These are phyloP conservation scores for Paraphaeosphaeria sporulosa DNA, from an alignment of 2,329 filamentous ascomycete species.

Conservation along the genomic window DNA sequence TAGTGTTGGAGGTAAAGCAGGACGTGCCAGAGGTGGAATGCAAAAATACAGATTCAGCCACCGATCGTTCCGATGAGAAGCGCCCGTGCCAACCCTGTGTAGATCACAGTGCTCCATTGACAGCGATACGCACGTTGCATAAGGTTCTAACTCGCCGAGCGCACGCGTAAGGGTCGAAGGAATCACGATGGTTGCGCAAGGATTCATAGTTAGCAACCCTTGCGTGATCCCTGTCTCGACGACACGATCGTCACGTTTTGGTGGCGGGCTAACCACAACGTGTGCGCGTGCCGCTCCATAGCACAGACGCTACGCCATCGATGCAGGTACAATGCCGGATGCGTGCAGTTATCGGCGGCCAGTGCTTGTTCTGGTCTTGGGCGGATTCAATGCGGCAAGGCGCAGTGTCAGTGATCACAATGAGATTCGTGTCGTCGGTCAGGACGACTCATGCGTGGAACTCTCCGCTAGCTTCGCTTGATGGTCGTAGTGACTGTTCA, in stretches of 20 bases:
- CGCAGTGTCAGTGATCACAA: not conserved
- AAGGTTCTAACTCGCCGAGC: not conserved
- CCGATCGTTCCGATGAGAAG: not conserved
- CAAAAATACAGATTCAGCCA: not conserved
- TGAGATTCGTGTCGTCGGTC: not conserved
- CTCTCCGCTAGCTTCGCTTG: constrained; percentile 1
- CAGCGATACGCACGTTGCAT: not conserved
- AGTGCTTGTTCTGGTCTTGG: not conserved
- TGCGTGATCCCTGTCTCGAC: not conserved
- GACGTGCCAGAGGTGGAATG: constrained; percentile 4
- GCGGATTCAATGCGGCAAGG: not conserved
- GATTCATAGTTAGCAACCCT: not conserved
- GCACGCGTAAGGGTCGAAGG: not conserved
- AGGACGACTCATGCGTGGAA: not conserved
- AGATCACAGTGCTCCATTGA: not conserved
- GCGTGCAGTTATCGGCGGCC: not conserved
- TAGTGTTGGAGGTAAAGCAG: not conserved
- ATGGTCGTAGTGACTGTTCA: not conserved
- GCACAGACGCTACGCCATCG: not conserved
- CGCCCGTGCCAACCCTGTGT: constrained; percentile 9
- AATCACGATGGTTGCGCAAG: not conserved
- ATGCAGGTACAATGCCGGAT: constrained; percentile 4
- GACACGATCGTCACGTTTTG: not conserved
- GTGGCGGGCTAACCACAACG: not conserved
- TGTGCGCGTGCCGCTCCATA: not conserved